These are phyloP conservation scores for Phaeodactylum tricornutum DNA, from an alignment of 108 stramenopile species.

Conservation along the genomic window DNA sequence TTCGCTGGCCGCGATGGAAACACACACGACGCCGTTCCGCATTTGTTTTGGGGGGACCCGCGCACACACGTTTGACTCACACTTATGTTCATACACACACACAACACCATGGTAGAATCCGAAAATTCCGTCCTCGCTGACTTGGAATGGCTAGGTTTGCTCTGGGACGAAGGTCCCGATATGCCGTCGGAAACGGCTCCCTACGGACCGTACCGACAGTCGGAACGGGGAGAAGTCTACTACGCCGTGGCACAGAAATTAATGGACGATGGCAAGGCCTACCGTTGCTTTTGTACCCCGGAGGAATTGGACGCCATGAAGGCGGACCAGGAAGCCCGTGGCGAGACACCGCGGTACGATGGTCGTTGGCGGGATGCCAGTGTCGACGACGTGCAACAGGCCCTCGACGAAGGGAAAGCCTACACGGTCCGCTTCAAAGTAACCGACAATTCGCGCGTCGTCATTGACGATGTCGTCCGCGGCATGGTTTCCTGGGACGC, in stretches of 20 bases:
- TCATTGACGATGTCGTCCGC: slow-evolving; percentile 91
- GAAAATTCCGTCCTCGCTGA: slow-evolving; percentile 91
- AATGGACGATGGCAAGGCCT: slow-evolving; percentile 71
- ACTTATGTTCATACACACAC: no score
- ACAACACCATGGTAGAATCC: slow-evolving; percentile 59
- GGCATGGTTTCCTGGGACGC: slow-evolving; percentile 95
- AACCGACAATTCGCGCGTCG: slow-evolving; percentile 64
- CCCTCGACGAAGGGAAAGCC: slow-evolving; percentile 67
- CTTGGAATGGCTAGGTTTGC: slow-evolving; percentile 81
- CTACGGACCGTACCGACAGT: slow-evolving; percentile 80
- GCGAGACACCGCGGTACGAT: slow-evolving; percentile 85
- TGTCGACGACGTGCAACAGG: slow-evolving; percentile 66
- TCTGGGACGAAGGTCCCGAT: slow-evolving; percentile 94
- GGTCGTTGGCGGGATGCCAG: slow-evolving; percentile 96
- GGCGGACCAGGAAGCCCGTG: slow-evolving; percentile 67
- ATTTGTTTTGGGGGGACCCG: no score
- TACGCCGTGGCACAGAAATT: slow-evolving; percentile 47
- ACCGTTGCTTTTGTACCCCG: slow-evolving; percentile 91
- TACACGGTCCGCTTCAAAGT: slow-evolving; percentile 91
- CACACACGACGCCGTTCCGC: background rate
- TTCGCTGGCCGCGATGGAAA: no score
- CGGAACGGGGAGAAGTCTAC: slow-evolving; percentile 74
- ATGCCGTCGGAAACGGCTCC: slow-evolving; percentile 25
- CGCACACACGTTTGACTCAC: no score
- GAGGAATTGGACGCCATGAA: slow-evolving; percentile 92